These are phyloP conservation scores for Leccinum obscurum DNA, from an alignment of 768 basidiomycete genomes.

Conservation along the genomic window DNA sequence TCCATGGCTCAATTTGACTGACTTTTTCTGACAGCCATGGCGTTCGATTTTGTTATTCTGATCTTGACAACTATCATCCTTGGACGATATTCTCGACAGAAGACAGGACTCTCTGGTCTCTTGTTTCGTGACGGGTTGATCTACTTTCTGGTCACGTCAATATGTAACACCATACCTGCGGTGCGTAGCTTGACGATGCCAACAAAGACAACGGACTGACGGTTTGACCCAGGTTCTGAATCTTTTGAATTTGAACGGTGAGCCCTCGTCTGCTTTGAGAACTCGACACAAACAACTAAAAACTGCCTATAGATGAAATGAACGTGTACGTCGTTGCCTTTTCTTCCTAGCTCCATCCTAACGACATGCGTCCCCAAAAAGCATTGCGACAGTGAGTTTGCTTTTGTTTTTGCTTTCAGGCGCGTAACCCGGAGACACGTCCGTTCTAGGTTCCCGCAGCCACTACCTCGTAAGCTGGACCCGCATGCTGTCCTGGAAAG, in stretches of 20 bases:
- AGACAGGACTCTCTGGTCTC: conserved; percentile 60
- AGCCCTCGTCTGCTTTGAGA: conserved; percentile 1
- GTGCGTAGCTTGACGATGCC: conserved; percentile 36
- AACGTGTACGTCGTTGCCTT: conserved; percentile 21
- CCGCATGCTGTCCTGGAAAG: background rate
- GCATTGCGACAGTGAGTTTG: conserved; percentile 26
- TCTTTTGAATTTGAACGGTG: conserved; percentile 27
- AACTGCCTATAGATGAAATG: conserved; percentile 22
- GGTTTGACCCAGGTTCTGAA: conserved; percentile 23
- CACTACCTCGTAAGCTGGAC: conserved; percentile 52
- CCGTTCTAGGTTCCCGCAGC: conserved; percentile 59
- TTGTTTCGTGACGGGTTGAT: conserved; percentile 75
- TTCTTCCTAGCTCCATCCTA: background rate
- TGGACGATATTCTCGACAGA: conserved; percentile 44
- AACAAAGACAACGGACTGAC: background rate
- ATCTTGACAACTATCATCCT: conserved; percentile 55
- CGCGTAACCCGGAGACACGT: background rate
- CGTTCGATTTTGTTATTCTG: conserved; percentile 63
- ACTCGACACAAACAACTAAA: background rate
- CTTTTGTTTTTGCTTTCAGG: background rate
- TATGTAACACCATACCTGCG: conserved; percentile 67
- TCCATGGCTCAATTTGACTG: background rate
- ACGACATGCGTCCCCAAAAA: conserved; percentile 5
- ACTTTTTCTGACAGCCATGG: conserved; percentile 51
- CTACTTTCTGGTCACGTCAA: conserved; percentile 65